Base-by-base conservation (phyloP, 164 flowering plant species). In the Houttuynia cordata region DNA sequence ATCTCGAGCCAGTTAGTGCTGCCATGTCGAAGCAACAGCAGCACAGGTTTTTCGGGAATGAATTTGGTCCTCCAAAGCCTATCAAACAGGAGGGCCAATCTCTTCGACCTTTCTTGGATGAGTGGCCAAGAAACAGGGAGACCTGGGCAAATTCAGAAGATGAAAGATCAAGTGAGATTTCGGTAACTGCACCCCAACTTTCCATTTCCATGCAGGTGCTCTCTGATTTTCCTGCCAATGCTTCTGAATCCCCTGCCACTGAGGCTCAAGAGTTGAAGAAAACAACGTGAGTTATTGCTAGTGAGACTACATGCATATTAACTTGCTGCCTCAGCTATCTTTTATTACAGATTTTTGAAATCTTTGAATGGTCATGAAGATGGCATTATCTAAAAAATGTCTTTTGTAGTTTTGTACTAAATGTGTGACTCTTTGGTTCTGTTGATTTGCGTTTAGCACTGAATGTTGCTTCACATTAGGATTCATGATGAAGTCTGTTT, bases 151-250 rank as follows among this genome's bases (percentile, higher is more conserved):
- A 75, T 64, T 81, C 84, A n/a, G 91, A 86, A 49, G 87, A 81
- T 34, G 86, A 79, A 24, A 74, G 83, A 67, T 79, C 87, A 61
- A 77, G 76, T 67, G 80, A 80, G 42, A 76, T 78, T 24, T 71
- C 86, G 22, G 84, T 82, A 72, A 83, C 92, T 18, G 83, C 93
- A 6, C 86, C 96, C 49, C 92, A 81, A 74, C 88, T 88, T 64
- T 88, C 96, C 0, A 88, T 88, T 56, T 88, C 96, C 60, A 86
- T 80, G 60, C 91, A 91, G 10, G 78, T 80, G 80, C n/a, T 88
- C 20, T 73, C 87, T 2, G 88, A 84, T 64, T 84, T 83, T 58
- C 77, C 90, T 45, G 78, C 80, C 0, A 62, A 81, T 12, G 76
- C 80, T 71, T 82, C 85, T 58, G 78, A 66, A 24, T 77, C 96